These are phyloP conservation scores for Ceratobasidium sp. DNA, from an alignment of 1,284 basidiomycete genomes.

Conservation along the genomic window DNA sequence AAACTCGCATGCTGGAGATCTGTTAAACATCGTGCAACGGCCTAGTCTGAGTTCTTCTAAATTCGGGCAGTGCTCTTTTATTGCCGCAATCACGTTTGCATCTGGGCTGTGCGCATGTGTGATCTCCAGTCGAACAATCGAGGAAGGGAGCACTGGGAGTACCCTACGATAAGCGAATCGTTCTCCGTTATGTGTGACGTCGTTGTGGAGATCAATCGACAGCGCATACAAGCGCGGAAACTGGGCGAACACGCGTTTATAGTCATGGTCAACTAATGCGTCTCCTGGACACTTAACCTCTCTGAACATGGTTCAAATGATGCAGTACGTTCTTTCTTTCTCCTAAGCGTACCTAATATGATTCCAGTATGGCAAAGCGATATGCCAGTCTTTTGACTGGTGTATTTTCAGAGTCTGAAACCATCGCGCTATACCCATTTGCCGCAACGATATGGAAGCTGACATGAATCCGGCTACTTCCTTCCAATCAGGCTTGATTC, in stretches of 20 bases:
- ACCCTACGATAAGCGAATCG: constrained; percentile 1
- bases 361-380: neutral
- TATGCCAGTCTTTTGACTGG: neutral
- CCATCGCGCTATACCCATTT: constrained; percentile 18
- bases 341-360: neutral
- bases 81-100: neutral
- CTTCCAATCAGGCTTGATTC: neutral
- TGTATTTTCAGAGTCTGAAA: neutral
- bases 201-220: constrained; percentile 10
- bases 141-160: neutral
- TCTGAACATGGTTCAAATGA: neutral
- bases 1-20: neutral
- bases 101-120: constrained; percentile 9
- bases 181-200: neutral
- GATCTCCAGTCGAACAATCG: constrained; percentile 2
- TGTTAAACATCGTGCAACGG: constrained; percentile 27
- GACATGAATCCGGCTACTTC: constrained; percentile 25
- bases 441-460: neutral
- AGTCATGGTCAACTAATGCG: neutral
- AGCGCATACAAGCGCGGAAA: neutral
- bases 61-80: constrained; percentile 1
- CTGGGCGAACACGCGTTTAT: neutral
- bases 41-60: constrained; percentile 15
- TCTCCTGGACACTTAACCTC: neutral
- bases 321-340: neutral